Conservation (phyloP, 768 basidiomycete species). For the Zangia roseola region DNA sequence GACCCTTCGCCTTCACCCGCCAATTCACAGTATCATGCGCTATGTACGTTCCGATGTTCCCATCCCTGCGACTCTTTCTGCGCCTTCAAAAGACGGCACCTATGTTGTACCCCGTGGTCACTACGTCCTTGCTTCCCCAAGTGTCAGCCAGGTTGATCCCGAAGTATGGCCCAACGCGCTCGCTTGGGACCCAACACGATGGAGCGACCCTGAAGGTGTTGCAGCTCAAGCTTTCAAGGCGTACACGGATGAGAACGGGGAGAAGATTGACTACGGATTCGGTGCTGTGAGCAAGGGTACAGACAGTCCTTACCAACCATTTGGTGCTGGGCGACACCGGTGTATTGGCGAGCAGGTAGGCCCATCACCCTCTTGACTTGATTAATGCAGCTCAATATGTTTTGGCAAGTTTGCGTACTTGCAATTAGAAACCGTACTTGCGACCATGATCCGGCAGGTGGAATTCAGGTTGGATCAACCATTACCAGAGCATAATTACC, state of each 20-base stretch:
- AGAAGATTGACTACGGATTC: conserved; percentile 96
- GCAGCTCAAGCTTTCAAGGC: conserved; percentile 75
- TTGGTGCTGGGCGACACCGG: conserved; percentile 94
- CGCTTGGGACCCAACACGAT: conserved; percentile 79
- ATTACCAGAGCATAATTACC: conserved; percentile 87
- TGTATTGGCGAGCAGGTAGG: conserved; percentile 88
- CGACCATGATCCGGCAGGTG: conserved; percentile 72
- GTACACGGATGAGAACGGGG: conserved; percentile 73
- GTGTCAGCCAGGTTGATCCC: conserved; percentile 86
- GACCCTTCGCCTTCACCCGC: conserved; percentile 90
- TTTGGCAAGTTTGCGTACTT: conserved; percentile 81
- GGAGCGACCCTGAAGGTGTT: conserved; percentile 82
- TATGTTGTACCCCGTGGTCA: conserved; percentile 91
- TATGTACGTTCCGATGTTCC: conserved; percentile 83
- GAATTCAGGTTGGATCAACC: conserved; percentile 62
- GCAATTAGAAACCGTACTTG: conserved; percentile 83
- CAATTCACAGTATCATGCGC: conserved; percentile 94
- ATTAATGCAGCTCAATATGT: conserved; percentile 4
- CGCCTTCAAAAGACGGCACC: conserved; percentile 67
- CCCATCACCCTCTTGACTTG: conserved; percentile 2
- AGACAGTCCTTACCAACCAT: conserved; percentile 94
- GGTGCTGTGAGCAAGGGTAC: conserved; percentile 96
- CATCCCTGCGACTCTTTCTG: conserved; percentile 76
- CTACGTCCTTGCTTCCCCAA: conserved; percentile 86
- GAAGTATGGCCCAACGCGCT: conserved; percentile 70